These are phyloP conservation scores for Pilatotrama ljubarskyi DNA, from an alignment of 768 basidiomycete species.

Conservation along the genomic window DNA sequence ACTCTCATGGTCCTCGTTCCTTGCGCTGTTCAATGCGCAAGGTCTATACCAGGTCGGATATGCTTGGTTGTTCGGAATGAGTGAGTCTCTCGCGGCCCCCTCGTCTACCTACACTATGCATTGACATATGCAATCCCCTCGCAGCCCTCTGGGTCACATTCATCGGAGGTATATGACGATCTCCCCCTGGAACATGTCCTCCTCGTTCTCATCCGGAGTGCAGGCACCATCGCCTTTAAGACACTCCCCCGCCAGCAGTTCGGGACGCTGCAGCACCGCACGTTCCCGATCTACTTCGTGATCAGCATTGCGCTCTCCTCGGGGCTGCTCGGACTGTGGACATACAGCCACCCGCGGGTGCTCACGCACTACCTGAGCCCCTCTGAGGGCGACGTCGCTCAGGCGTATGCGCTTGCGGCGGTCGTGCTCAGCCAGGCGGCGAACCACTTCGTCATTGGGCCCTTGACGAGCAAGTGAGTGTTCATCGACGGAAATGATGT, in stretches of 20 bases:
- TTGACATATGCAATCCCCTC: background rate
- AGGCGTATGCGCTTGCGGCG: constrained; percentile 55
- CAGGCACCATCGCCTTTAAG: constrained; percentile 62
- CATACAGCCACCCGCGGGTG: constrained; percentile 56
- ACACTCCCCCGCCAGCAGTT: constrained; percentile 73
- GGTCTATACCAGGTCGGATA: constrained; percentile 57
- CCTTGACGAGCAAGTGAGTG: constrained; percentile 65
- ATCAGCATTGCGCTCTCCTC: constrained; percentile 56
- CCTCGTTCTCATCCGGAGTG: background rate
- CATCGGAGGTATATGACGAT: constrained; percentile 58
- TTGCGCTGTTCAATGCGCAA: constrained; percentile 27
- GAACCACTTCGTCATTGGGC: constrained; percentile 73
- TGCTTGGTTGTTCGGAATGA: constrained; percentile 69
- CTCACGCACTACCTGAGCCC: constrained; percentile 48
- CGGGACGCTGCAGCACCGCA: constrained; percentile 68
- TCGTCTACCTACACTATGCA: background rate
- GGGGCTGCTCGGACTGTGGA: constrained; percentile 58
- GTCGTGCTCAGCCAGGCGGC: constrained; percentile 50
- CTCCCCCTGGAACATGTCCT: background rate
- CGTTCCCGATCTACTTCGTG: constrained; percentile 74
- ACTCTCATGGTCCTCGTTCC: constrained; percentile 21
- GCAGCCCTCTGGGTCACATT: constrained; percentile 62
- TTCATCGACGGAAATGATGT: background rate
- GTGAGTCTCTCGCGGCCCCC: constrained; percentile 48
- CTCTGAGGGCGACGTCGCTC: constrained; percentile 58